Conservation (phyloP, 2,329 filamentous ascomycete species). For the Huntiella bhutanensis region DNA sequence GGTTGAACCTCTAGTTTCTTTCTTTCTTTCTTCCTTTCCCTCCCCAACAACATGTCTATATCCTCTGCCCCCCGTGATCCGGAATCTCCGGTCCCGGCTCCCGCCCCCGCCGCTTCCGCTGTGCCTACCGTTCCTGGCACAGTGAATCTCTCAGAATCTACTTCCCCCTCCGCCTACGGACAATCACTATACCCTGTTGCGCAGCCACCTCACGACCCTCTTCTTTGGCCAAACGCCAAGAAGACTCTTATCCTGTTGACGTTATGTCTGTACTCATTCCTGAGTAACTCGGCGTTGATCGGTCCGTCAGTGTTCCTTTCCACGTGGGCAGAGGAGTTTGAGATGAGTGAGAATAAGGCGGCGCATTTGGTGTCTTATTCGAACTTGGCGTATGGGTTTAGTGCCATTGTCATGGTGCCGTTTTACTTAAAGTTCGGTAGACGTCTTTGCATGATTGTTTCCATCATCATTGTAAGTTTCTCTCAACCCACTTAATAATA, state of each 20-base stretch:
- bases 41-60: no score
- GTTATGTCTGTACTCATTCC: constrained; percentile 15
- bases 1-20: no score
- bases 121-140: constrained; percentile 27
- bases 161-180: constrained; percentile 39
- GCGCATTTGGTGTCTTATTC: constrained; percentile 40
- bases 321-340: constrained; percentile 33
- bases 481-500: neutral
- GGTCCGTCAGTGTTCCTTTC: constrained; percentile 40
- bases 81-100: no score
- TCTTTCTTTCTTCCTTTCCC: no score
- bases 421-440: constrained; percentile 32
- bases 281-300: constrained; percentile 23
- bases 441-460: constrained; percentile 24
- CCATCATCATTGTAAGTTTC: constrained; percentile 19
- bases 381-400: constrained; percentile 40
- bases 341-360: constrained; percentile 29
- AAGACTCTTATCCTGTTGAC: constrained; percentile 35
- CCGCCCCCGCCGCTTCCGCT: no score
- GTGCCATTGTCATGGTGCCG: constrained; percentile 33
- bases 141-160: constrained; percentile 34
- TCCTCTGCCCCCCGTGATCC: no score
- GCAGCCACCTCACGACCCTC: constrained; percentile 41
- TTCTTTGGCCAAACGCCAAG: constrained; percentile 37
- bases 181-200: constrained; percentile 42